Evolutionary conservation across 2,329 filamentous ascomycete species (phyloP), one percentile per base, ranked within the genome.

Genomic region (Daldinia sp.): DNA sequence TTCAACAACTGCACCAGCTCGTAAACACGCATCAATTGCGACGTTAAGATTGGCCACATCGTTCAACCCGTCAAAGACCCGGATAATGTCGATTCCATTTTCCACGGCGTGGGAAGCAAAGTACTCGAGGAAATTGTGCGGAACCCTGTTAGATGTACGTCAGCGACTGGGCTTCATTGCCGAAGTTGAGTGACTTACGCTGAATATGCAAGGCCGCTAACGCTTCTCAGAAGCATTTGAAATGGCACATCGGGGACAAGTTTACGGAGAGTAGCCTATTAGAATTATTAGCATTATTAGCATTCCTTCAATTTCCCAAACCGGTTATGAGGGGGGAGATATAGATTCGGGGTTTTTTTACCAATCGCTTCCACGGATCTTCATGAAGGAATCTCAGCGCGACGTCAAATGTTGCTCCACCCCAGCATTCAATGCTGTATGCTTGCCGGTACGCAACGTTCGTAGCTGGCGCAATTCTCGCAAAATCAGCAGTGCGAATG

Each of bases 321-420:
- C 13, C 7, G 20, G 18, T 46, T 46, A 26, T 7, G 18, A 26
- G 13, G 44, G 44, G 12, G 18, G 42, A 9, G 23, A 28, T 20
- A 48, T 20, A 23, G 23, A 13, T n/a, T 26, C 15, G 23, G 23
- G 20, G 20, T 12, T 48, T 48, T 48, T 23, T 48, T 18, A 48
- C 44, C 13, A 48, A 23, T 28, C 44, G 44, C 5, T 48, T 48
- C 44, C 44, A 48, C 23, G 44, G 44, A 48, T 48, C 44, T 12
- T 48, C 44, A n/a, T 48, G 44, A 12, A 48, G 23, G 44, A 48
- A 48, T 48, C 44, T 48, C 44, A 48, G 12, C 12, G 44, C 44
- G 15, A 48, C 44, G 6, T 48, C 44, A 28, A 48, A 48, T 28
- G 44, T 48, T 48, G 44, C 44, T 48, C 44, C 44, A 28, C 44